Evolutionary conservation across 2,329 filamentous ascomycete species (phyloP), one percentile per base, ranked within the genome.

Genomic region (Diaporthe ilicicola): DNA sequence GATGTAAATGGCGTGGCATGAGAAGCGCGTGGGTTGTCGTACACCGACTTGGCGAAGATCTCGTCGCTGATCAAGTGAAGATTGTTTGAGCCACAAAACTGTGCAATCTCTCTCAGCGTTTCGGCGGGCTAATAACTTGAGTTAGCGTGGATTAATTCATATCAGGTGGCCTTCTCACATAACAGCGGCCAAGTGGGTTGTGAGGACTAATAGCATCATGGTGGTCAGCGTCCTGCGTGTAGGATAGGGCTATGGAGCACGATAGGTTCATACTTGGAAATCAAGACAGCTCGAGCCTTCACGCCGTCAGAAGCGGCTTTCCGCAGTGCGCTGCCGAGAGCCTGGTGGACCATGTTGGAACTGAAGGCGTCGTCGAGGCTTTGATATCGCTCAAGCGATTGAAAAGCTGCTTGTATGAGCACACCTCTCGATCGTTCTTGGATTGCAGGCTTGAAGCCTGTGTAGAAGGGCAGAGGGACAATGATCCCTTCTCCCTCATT

Each of bases 1-100:
- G 86, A 88, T 12, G 81, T 81, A 71, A 89, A 89, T 2, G 10
- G 17, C 0, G 79, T 76, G 1, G 74, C 15, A 46, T 46, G 15
- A 12, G 13, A 9, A n/a, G 22, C 75, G 1, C 48, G 19, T 15
- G 73, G 69, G 71, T 84, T 87, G 8, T 81, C 71, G 76, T 83
- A 90, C 1, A 85, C 78, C 0, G 87, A 89, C 12, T 37, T 5
- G 1, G 62, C 27, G 22, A 48, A 83, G 37, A 83, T 82, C 73
- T 82, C 82, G 53, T 83, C 81, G 73, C 83, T 85, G 76, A 90
- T 82, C 46, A 90, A 78, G 74, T 90, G 87, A 5, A 90, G 77
- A 3, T 80, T 73, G 73, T 89, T 78, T 68, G 82, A 32, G n/a
- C 69, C 68, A 44, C 74, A 76, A 51, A 87, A 78, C 1, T 70